Conservation (phyloP, 164 flowering plant genomes). For the Malania oleifera region DNA sequence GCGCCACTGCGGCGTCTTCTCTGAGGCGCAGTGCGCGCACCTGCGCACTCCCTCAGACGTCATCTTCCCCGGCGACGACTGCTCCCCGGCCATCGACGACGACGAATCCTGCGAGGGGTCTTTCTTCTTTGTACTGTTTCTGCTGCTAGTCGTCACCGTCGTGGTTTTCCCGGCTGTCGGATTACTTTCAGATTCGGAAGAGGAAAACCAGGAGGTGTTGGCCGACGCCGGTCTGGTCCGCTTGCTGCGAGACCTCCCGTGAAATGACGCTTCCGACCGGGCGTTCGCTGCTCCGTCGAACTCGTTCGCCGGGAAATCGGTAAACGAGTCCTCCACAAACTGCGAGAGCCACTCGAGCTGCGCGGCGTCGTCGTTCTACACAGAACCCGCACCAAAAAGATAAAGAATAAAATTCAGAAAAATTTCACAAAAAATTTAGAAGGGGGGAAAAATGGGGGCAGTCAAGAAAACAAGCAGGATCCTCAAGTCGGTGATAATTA, state of each 20-base stretch:
- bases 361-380: conserved; percentile 49
- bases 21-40: conserved; percentile 63
- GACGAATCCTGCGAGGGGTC: conserved; percentile 2
- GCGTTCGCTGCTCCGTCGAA: conserved; percentile 11
- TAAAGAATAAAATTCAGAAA: background rate
- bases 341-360: conserved; percentile 72
- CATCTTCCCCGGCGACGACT: conserved; percentile 8
- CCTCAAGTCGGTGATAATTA: background rate
- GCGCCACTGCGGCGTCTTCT: conserved; percentile 76
- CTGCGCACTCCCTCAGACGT: conserved; percentile 17
- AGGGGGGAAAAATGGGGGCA: background rate
- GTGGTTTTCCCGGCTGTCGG: conserved; percentile 12
- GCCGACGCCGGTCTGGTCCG: conserved; percentile 23
- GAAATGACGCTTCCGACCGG: conserved; percentile 24
- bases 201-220: conserved; percentile 13
- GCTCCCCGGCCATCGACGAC: conserved; percentile 5
- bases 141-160: background rate
- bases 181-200: conserved; percentile 10
- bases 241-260: conserved; percentile 36
- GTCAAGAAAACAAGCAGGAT: background rate
- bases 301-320: conserved; percentile 26
- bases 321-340: conserved; percentile 57
- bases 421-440: background rate
- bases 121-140: no score
- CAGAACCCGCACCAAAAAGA: background rate